A percentile compares a stretch with the other conserved stretches of the same genome.
phyloP scores from a whole-genome alignment of 768 basidiomycete genomes.

The Botryobasidium botryosum region DNA sequence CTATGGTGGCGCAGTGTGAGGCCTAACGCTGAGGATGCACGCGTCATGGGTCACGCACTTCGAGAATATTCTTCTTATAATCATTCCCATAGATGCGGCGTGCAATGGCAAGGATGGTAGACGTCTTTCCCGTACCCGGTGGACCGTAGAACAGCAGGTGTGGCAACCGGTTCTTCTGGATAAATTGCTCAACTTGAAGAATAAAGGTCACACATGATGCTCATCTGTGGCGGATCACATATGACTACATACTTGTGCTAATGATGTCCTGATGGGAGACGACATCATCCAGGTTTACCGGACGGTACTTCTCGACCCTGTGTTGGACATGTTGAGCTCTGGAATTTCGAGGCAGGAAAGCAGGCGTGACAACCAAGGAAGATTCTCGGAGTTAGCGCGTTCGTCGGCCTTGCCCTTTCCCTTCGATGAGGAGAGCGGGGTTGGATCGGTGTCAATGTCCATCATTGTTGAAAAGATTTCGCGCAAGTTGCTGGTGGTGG shows the following conservation, averaged over 20 bases:
- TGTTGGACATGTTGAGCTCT: too few species aligned
- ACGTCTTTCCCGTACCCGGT: constrained; percentile 96
- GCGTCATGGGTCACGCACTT: constrained; percentile 32
- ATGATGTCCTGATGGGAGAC: constrained; percentile 96
- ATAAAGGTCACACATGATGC: not conserved
- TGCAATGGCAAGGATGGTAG: constrained; percentile 90
- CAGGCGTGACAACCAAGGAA: too few species aligned
- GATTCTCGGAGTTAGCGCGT: too few species aligned
- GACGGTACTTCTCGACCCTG: constrained; percentile 98
- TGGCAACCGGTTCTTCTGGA: constrained; percentile 83
- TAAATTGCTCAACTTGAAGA: constrained; percentile 78
- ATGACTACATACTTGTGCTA: constrained; percentile 67
- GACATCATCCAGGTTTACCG: constrained; percentile 79
- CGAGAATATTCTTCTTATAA: constrained; percentile 83
- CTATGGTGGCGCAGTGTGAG: constrained; percentile 23
- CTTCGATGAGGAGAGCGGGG: too few species aligned
- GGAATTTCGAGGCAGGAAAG: too few species aligned
- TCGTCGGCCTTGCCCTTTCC: too few species aligned
- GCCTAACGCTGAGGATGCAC: too few species aligned
- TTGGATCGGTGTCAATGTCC: too few species aligned
- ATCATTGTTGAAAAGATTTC: too few species aligned
- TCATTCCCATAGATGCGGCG: constrained; percentile 80
- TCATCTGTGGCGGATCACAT: not conserved
- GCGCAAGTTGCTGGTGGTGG: too few species aligned
- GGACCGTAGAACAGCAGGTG: constrained; percentile 96